A percentile compares a stretch with the other conserved stretches of the same genome.
Evolutionary conservation across 768 basidiomycete species (phyloP).

Genomic region (Suillus discolor): DNA sequence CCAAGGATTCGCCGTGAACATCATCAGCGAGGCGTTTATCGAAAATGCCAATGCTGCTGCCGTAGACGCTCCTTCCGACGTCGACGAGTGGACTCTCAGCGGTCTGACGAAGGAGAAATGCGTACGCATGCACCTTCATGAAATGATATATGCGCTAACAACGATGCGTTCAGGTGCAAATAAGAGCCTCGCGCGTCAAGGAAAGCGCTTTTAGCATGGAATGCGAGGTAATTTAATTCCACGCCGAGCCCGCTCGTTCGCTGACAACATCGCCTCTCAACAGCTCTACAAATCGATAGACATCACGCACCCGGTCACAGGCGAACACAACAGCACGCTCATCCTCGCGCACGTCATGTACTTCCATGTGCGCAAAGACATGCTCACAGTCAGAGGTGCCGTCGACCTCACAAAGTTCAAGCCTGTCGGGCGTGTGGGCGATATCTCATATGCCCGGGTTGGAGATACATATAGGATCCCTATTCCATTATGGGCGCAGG

Average conservation of each 20-base stretch:
- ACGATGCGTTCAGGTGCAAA: constrained; percentile 30
- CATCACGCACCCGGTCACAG: constrained; percentile 33
- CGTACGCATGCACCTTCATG: constrained; percentile 18
- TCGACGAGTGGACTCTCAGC: constrained; percentile 43
- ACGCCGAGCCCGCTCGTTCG: background rate
- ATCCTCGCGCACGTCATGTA: constrained; percentile 41
- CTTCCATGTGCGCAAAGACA: constrained; percentile 39
- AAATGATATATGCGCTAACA: background rate
- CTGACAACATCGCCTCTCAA: constrained; percentile 9
- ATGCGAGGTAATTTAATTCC: constrained; percentile 35
- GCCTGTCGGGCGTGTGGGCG: too few species aligned
- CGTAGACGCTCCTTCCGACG: constrained; percentile 38
- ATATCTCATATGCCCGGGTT: too few species aligned
- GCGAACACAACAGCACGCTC: constrained; percentile 30
- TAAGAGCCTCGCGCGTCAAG: constrained; percentile 43
- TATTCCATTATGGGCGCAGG: constrained; percentile 24
- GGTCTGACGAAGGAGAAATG: constrained; percentile 45
- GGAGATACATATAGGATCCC: too few species aligned
- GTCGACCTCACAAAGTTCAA: too few species aligned
- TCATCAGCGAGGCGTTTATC: constrained; percentile 54
- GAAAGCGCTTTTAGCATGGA: constrained; percentile 52
- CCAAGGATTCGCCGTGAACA: constrained; percentile 53
- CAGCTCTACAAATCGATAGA: constrained; percentile 40
- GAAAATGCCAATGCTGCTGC: constrained; percentile 41
- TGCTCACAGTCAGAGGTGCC: too few species aligned